Percentiles rank a stretch among this genome's conserved stretches.
These are phyloP conservation scores for Diaporthe aspalathi DNA, from an alignment of 2,329 filamentous ascomycete species.

Conservation along the genomic window DNA sequence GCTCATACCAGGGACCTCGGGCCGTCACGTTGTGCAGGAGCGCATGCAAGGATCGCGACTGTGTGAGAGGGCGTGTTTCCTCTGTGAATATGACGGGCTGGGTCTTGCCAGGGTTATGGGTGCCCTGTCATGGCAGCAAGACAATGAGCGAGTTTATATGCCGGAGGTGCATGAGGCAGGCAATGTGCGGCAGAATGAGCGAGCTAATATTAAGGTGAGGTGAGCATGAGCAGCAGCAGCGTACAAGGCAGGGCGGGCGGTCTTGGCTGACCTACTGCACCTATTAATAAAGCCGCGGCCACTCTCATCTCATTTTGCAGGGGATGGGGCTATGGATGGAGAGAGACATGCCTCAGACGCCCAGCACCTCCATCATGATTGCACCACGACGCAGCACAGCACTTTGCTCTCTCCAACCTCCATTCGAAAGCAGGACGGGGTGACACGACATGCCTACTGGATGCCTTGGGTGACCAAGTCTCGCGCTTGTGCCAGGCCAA, in stretches of 20 bases:
- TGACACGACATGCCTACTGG: background rate
- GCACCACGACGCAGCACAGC: background rate
- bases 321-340: background rate
- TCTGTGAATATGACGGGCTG: background rate
- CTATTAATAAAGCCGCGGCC: conserved; percentile 27
- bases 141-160: conserved; percentile 20
- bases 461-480: background rate
- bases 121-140: conserved; percentile 11
- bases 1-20: conserved; percentile 25
- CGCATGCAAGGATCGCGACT: background rate
- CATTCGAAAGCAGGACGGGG: background rate
- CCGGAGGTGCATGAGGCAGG: background rate
- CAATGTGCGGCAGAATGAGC: conserved; percentile 16
- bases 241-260: conserved; percentile 30
- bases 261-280: conserved; percentile 23
- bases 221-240: conserved; percentile 8
- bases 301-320: conserved; percentile 3
- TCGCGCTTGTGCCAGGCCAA: background rate
- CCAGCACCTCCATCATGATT: too few relatives aligned
- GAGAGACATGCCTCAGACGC: background rate
- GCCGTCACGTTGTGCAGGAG: conserved; percentile 15
- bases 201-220: conserved; percentile 17
- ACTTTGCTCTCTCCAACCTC: background rate
- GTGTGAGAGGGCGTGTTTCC: background rate
- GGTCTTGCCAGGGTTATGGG: background rate